Evolutionary conservation across 331 rosid species (phyloP).

Genomic region (Telfairia occidentalis): DNA sequence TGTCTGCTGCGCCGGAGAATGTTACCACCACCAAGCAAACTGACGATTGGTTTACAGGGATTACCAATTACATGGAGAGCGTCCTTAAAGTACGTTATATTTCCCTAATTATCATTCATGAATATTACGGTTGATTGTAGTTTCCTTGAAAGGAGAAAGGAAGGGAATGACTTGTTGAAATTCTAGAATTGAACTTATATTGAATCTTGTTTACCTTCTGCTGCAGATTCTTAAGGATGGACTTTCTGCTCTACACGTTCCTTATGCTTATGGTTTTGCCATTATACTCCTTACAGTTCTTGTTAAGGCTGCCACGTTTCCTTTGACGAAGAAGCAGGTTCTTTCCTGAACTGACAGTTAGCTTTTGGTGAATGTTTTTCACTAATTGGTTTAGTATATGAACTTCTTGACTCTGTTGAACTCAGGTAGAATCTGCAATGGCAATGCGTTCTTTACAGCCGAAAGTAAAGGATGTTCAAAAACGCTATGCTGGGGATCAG

Average conservation of each 20-base stretch:
- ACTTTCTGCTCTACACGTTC: conserved; percentile 64
- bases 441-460: conserved; percentile 93
- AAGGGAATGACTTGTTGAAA: background rate
- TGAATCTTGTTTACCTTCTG: background rate
- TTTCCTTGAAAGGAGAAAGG: background rate
- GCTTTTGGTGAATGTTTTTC: background rate
- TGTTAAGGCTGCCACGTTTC: conserved; percentile 90
- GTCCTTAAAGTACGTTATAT: conserved; percentile 47
- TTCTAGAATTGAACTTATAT: background rate
- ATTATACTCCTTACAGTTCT: conserved; percentile 82
- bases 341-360: conserved; percentile 3
- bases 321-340: conserved; percentile 89
- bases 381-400: background rate
- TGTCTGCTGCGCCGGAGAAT: conserved; percentile 47
- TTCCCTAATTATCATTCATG: background rate
- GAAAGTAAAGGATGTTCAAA: conserved; percentile 71
- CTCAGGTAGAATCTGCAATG: conserved; percentile 82
- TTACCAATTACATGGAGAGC: conserved; percentile 63
- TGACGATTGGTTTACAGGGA: conserved; percentile 85
- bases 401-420: background rate
- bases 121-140: background rate
- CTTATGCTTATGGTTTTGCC: conserved; percentile 91
- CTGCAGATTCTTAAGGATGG: conserved; percentile 72
- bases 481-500: conserved; percentile 84
- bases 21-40: conserved; percentile 38